Percentiles rank a stretch among this genome's conserved stretches.
These are phyloP conservation scores for Chrysophaeum taylorii DNA, from an alignment of 352 stramenopile genomes.

Conservation along the genomic window DNA sequence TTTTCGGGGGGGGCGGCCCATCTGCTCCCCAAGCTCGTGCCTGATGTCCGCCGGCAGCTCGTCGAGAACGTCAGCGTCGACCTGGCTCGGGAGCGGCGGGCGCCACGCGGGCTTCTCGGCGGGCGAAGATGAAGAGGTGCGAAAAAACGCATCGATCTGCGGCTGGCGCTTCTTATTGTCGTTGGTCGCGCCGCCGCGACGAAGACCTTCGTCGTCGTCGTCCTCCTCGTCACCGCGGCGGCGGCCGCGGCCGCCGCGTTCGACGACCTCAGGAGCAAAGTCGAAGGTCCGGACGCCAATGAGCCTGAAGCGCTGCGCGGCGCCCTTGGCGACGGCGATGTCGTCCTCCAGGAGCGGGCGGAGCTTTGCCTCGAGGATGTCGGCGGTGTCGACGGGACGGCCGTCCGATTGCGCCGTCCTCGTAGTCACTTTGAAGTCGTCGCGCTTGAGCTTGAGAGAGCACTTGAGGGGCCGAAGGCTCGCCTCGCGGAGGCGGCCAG, in stretches of 20 bases:
- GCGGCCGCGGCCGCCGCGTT: background rate
- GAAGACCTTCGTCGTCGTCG: background rate
- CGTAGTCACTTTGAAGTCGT: slow-evolving; percentile 39
- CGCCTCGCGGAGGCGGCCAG: slow-evolving; percentile 36
- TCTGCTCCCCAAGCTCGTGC: background rate
- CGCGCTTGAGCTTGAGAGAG: slow-evolving; percentile 50
- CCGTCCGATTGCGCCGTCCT: background rate
- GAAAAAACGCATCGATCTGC: background rate
- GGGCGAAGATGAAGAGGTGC: background rate
- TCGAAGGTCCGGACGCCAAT: background rate
- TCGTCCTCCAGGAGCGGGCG: background rate
- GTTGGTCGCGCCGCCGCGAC: background rate
- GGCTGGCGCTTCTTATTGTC: background rate
- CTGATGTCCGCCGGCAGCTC: background rate
- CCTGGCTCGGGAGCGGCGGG: background rate
- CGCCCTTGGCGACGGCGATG: background rate
- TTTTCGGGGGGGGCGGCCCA: too few relatives aligned
- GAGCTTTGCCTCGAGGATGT: background rate
- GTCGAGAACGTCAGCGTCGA: background rate
- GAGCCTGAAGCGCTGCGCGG: background rate
- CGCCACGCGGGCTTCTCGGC: background rate
- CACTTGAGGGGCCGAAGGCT: slow-evolving; percentile 40
- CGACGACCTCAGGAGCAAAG: background rate
- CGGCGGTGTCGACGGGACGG: background rate
- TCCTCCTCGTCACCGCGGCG: background rate